Base-by-base conservation (phyloP, 2,329 filamentous ascomycete genomes). In the Arthrobotrys iridis region DNA sequence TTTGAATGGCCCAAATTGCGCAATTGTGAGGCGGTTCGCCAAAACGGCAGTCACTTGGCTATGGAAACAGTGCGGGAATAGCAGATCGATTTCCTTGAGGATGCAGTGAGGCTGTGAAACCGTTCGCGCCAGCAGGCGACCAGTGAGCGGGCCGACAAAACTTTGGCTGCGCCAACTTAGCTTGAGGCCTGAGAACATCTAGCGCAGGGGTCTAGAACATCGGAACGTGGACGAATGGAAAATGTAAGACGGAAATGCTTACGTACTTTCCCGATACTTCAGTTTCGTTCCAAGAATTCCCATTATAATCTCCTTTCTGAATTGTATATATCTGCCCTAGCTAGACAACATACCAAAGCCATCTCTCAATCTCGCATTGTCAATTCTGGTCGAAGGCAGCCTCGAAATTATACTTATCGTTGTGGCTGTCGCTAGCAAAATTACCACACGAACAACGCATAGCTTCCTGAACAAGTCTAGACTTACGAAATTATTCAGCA, bases 391-490 rank as follows among this genome's bases (percentile, higher is more conserved):
- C 33, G 30, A 15, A 28, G 8, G 7, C 43, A 22, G 50, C 41
- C 64, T 70, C 48, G 35, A 57, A 71, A 26, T 58, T 41, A 10
- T 8, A 18, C n/a, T 41, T 50, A 28, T 33, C 7, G 43, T 59
- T 60, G 50, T 11, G 48, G 11, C 8, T 15, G 24, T 48, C 24
- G 48, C 30, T 33, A 37, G 41, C 45, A 55, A 74, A 74, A 60
- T 37, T 74, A 66, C 62, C 52, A 74, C 70, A 58, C 62, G 55
- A 62, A 62, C 70, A 74, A 74, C 70, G 62, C 70, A 46, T 48
- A 46, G 37, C 37, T 24, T 60, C 57, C 55, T 35, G 60, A 65
- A 55, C 55, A 24, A 63, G 70, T 55, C 57, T 30, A 50, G 30
- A 50, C 37, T 43, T 35, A 13, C 24, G 15, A 57, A 28, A 52